A percentile compares a stretch with the other conserved stretches of the same genome.
These are phyloP conservation scores for Mycena indigotica DNA, from an alignment of 768 basidiomycete genomes.

Conservation along the genomic window DNA sequence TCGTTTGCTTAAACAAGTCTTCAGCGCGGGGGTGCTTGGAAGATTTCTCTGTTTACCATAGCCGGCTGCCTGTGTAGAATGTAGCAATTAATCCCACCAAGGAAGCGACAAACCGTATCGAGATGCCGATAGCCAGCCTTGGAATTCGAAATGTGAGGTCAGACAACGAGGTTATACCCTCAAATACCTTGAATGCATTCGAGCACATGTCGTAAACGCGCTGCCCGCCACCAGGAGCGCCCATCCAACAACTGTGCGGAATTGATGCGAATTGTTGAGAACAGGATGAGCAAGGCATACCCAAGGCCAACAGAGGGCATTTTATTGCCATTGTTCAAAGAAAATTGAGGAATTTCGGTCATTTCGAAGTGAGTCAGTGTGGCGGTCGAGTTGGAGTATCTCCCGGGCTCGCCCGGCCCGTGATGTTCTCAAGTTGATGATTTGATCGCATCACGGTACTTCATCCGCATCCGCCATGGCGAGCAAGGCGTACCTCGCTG, in stretches of 20 bases:
- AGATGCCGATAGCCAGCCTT: conserved; percentile 52
- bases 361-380: background rate
- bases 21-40: background rate
- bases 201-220: conserved; percentile 41
- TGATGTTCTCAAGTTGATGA: background rate
- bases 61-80: conserved; percentile 26
- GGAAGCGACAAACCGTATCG: conserved; percentile 35
- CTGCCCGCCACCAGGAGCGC: conserved; percentile 36
- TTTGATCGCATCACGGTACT: background rate
- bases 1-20: conserved; percentile 42
- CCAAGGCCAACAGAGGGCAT: conserved; percentile 29
- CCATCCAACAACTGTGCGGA: conserved; percentile 41
- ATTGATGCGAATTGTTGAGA: background rate
- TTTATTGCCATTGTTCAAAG: conserved; percentile 22
- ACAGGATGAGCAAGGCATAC: conserved; percentile 23
- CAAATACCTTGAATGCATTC: conserved; percentile 36
- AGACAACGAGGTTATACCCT: too few species aligned
- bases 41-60: conserved; percentile 25
- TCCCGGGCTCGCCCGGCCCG: too few species aligned
- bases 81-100: conserved; percentile 38
- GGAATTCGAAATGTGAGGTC: too few species aligned
- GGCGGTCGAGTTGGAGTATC: background rate
- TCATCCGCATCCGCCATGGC: conserved; percentile 38
- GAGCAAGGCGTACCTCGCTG: conserved; percentile 77
- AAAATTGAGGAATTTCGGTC: conserved; percentile 15